A percentile compares a stretch with the other conserved stretches of the same genome.
Conservation (phyloP, 108 stramenopile species). For the Parmales sp. region DNA sequence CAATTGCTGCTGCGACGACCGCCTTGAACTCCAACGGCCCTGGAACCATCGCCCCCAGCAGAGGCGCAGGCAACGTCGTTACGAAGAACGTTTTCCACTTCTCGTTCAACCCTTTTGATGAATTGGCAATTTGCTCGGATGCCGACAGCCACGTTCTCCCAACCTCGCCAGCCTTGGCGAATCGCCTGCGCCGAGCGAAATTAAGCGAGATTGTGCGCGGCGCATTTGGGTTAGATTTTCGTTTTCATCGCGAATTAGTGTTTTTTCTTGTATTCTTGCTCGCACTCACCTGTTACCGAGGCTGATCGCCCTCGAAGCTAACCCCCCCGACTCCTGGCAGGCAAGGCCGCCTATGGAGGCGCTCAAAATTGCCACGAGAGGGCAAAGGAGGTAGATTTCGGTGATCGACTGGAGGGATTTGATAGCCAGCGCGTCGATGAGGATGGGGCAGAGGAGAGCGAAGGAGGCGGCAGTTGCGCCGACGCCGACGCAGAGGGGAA, state of each 20-base stretch:
- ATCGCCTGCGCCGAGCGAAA: too few species aligned
- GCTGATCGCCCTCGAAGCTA: slow-evolving; percentile 49
- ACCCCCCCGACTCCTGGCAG: slow-evolving; percentile 48
- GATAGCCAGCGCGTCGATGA: slow-evolving; percentile 37
- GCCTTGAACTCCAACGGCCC: slow-evolving; percentile 58
- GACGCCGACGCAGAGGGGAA: slow-evolving; percentile 77
- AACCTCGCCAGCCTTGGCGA: slow-evolving; percentile 54
- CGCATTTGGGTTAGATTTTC: too few species aligned
- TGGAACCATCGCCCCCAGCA: slow-evolving; percentile 60
- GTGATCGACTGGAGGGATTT: slow-evolving; percentile 34
- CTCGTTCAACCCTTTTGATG: slow-evolving; percentile 26
- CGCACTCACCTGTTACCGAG: slow-evolving; percentile 72
- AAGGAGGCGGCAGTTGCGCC: slow-evolving; percentile 59
- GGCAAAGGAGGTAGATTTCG: slow-evolving; percentile 65
- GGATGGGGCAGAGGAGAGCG: slow-evolving; percentile 55
- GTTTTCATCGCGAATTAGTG: too few species aligned
- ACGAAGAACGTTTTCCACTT: slow-evolving; percentile 59
- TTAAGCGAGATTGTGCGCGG: too few species aligned
- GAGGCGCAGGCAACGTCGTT: slow-evolving; percentile 59
- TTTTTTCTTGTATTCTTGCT: too few species aligned
- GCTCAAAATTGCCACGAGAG: slow-evolving; percentile 48
- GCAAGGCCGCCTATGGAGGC: slow-evolving; percentile 64
- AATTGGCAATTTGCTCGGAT: slow-evolving; percentile 52
- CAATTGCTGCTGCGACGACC: slow-evolving; percentile 64
- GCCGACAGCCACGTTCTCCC: slow-evolving; percentile 66